phyloP scores from a whole-genome alignment of 495 filamentous ascomycete genomes.

The Neurospora hispaniola region DNA sequence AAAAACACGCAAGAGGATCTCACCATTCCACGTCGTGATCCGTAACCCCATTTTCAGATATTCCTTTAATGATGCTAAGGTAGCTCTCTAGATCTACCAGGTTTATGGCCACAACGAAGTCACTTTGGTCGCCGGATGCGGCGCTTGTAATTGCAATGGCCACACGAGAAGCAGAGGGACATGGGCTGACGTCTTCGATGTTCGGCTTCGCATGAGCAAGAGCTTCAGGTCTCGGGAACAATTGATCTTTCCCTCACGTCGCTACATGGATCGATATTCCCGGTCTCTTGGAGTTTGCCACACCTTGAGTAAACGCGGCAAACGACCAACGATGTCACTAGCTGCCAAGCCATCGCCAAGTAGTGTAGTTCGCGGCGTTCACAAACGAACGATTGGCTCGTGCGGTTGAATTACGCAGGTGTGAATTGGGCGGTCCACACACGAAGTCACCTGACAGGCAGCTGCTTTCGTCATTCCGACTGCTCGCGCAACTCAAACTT shows the following conservation, averaged over 20 bases:
- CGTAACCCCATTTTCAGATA: conserved; percentile 53
- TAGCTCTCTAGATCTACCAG: not conserved
- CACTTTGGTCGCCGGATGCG: not conserved
- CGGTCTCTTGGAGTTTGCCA: not conserved
- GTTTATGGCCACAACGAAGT: not conserved
- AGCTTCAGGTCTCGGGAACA: not conserved
- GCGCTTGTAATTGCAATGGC: not conserved
- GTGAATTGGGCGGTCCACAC: not conserved
- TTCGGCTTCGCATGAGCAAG: not conserved
- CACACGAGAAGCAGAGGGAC: not conserved
- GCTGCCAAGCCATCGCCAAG: too few species aligned
- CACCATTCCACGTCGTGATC: conserved; percentile 89
- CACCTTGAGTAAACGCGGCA: not conserved
- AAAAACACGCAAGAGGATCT: conserved; percentile 18
- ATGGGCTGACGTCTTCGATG: not conserved
- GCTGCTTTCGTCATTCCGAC: too few species aligned
- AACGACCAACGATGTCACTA: not conserved
- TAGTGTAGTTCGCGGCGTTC: not conserved
- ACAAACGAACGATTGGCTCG: not conserved
- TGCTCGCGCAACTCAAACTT: not conserved
- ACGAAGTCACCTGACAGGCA: conserved; percentile 13
- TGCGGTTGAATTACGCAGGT: not conserved
- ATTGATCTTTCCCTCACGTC: not conserved
- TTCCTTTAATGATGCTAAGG: not conserved
- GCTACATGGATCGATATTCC: not conserved